These are phyloP conservation scores for Cinnamomum chago DNA, from an alignment of 164 flowering plant genomes.

Conservation along the genomic window DNA sequence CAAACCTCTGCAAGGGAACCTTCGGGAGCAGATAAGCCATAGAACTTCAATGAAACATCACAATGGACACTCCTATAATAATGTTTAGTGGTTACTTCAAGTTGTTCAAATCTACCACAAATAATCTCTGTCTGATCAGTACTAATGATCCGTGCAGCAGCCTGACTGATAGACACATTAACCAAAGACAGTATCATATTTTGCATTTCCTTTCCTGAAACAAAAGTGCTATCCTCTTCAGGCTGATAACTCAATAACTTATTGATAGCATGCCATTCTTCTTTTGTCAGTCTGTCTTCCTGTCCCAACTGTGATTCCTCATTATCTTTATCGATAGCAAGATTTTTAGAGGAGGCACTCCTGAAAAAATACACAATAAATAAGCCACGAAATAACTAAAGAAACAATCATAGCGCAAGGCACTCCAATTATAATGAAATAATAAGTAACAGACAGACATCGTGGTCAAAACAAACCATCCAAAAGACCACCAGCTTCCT, in stretches of 20 bases:
- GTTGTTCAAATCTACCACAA: slow-evolving; percentile 94
- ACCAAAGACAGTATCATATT: slow-evolving; percentile 65
- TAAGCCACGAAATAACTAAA: not conserved
- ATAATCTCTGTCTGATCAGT: slow-evolving; percentile 63
- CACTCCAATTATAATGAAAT: not conserved
- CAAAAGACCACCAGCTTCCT: slow-evolving; percentile 86
- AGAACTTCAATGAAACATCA: slow-evolving; percentile 72
- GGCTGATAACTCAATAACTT: slow-evolving; percentile 87
- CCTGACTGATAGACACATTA: slow-evolving; percentile 67
- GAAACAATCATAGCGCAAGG: slow-evolving; percentile 3
- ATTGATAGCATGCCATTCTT: slow-evolving; percentile 94
- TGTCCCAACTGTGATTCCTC: slow-evolving; percentile 41
- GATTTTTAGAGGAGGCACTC: slow-evolving; percentile 47
- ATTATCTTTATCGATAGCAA: slow-evolving; percentile 32
- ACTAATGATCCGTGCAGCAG: slow-evolving; percentile 77
- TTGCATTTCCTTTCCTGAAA: slow-evolving; percentile 63
- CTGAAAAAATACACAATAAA: slow-evolving; percentile 28
- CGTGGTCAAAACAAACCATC: slow-evolving; percentile 48
- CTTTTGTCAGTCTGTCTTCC: slow-evolving; percentile 73
- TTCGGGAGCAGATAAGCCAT: slow-evolving; percentile 95
- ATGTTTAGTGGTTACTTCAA: slow-evolving; percentile 68
- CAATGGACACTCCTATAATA: slow-evolving; percentile 68
- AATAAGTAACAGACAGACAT: not conserved
- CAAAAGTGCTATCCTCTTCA: slow-evolving; percentile 52
- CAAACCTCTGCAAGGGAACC: slow-evolving; percentile 95